A percentile compares a stretch with the other conserved stretches of the same genome.
Evolutionary conservation across 352 stramenopile species (phyloP).

Genomic region (Phytophthora boehmeriae): DNA sequence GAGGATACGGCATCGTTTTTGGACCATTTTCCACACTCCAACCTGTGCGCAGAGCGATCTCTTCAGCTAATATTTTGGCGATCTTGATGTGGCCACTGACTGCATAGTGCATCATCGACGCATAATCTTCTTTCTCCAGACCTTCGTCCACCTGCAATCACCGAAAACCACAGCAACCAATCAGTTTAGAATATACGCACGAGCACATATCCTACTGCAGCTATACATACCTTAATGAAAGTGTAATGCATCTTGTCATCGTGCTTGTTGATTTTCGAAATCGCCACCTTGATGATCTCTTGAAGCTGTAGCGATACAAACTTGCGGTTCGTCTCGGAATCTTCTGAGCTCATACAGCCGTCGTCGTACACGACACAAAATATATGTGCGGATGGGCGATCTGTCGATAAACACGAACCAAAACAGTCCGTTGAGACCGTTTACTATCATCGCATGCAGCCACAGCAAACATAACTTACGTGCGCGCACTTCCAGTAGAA

Average conservation of each 20-base stretch:
- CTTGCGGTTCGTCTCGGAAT: slow-evolving; percentile 74
- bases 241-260: slow-evolving; percentile 86
- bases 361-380: slow-evolving; percentile 89
- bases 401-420: slow-evolving; percentile 28
- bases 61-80: slow-evolving; percentile 66
- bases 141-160: slow-evolving; percentile 62
- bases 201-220: neutral
- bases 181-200: neutral
- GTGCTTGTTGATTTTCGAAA: slow-evolving; percentile 77
- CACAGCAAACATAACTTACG: slow-evolving; percentile 46
- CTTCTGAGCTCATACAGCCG: slow-evolving; percentile 80
- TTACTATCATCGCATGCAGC: neutral
- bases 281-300: slow-evolving; percentile 87
- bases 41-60: slow-evolving; percentile 70
- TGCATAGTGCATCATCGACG: slow-evolving; percentile 82
- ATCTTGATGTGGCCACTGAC: slow-evolving; percentile 88
- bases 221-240: slow-evolving; percentile 64
- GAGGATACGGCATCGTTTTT: slow-evolving; percentile 78
- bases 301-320: slow-evolving; percentile 82
- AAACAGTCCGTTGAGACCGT: neutral
- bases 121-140: slow-evolving; percentile 70
- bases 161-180: neutral
- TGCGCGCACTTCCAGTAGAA: slow-evolving; percentile 78
- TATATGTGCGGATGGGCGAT: slow-evolving; percentile 82
- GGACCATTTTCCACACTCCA: slow-evolving; percentile 62